Conservation (phyloP, 106 monocot genomes). For the Cymbidium sinense region DNA sequence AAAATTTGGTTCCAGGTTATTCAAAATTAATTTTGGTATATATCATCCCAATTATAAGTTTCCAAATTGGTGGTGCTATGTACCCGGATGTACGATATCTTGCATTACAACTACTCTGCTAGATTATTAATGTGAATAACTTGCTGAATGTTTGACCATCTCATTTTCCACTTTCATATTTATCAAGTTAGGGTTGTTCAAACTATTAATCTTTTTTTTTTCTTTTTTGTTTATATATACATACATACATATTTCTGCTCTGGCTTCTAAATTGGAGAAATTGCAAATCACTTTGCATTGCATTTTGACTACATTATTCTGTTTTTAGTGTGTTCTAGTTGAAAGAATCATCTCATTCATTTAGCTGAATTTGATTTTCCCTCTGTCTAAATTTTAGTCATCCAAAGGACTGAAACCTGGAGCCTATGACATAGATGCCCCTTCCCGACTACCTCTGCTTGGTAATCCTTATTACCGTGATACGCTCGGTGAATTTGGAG, state of each 20-base stretch:
- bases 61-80: no score
- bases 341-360: not conserved
- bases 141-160: no score
- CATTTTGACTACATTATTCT: not conserved
- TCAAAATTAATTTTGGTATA: no score
- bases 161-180: no score
- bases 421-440: conserved; percentile 92
- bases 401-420: conserved; percentile 71
- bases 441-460: conserved; percentile 84
- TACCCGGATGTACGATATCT: no score
- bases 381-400: conserved; percentile 33
- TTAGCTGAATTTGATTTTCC: not conserved
- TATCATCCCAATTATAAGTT: no score
- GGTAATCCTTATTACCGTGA: conserved; percentile 58
- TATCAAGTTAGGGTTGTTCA: not conserved
- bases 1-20: no score
- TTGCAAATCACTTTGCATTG: not conserved
- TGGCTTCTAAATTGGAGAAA: not conserved
- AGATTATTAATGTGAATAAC: no score
- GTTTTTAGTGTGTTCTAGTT: not conserved
- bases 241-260: no score
- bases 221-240: not conserved
- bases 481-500: conserved; percentile 88
- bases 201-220: not conserved
- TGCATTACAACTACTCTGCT: no score